phyloP scores from a whole-genome alignment of 352 stramenopile genomes.

The Pelagophyceae sp. region DNA sequence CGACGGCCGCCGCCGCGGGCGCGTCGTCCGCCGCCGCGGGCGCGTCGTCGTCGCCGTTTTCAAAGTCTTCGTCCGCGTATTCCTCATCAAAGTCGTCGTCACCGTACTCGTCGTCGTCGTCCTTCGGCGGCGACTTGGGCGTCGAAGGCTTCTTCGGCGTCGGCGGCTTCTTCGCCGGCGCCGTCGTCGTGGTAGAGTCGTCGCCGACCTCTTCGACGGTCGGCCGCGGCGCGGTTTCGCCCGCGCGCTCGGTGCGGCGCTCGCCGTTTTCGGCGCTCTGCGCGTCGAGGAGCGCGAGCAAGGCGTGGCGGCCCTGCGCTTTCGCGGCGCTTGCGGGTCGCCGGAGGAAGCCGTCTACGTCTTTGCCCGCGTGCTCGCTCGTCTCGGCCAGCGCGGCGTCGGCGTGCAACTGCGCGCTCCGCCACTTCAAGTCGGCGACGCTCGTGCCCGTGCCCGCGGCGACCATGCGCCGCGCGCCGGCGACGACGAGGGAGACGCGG shows the following conservation, averaged over 20 bases:
- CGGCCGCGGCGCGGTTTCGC: background rate
- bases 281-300: background rate
- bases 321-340: background rate
- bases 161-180: no score
- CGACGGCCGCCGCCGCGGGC: background rate
- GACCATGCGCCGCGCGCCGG: no score
- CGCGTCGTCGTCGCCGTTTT: background rate
- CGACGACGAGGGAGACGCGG: no score
- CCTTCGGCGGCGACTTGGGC: background rate
- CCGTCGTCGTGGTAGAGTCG: background rate
- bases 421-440: background rate
- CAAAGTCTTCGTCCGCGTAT: background rate
- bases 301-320: background rate
- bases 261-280: background rate
- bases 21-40: background rate
- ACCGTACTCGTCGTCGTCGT: background rate
- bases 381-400: background rate
- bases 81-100: background rate
- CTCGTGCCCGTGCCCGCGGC: no score
- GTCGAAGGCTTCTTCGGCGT: background rate
- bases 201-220: background rate
- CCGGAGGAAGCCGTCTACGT: background rate
- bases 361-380: background rate
- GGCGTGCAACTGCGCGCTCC: background rate
- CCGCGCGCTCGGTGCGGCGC: background rate